phyloP scores from a whole-genome alignment of 371 early-diverging fungal species.

The Mortierella sp. region DNA sequence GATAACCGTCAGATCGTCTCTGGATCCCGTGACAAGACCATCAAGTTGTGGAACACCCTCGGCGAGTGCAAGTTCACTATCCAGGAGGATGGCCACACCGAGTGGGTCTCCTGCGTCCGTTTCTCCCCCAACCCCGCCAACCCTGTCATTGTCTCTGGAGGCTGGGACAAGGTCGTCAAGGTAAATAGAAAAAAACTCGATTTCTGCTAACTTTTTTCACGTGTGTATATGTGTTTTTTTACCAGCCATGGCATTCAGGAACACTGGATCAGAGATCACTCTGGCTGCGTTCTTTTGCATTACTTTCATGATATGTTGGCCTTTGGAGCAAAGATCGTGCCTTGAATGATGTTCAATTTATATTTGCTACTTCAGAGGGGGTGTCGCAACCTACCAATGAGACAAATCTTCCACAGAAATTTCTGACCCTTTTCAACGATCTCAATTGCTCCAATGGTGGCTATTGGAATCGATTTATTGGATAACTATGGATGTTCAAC shows the following conservation, averaged over 20 bases:
- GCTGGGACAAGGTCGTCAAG: slow-evolving; percentile 99
- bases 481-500: neutral
- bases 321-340: neutral
- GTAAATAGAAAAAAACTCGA: slow-evolving; percentile 64
- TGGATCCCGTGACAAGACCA: slow-evolving; percentile 97
- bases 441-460: neutral
- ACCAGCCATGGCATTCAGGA: neutral
- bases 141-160: slow-evolving; percentile 97
- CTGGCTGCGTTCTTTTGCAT: neutral
- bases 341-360: slow-evolving; percentile 25
- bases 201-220: neutral
- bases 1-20: slow-evolving; percentile 99
- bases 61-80: slow-evolving; percentile 99
- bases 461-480: neutral
- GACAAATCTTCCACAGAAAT: slow-evolving; percentile 62
- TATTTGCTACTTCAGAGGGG: slow-evolving; percentile 80
- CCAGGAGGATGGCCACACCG: slow-evolving; percentile 93
- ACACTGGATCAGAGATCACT: neutral
- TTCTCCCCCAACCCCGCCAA: slow-evolving; percentile 99
- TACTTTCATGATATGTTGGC: no score
- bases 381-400: slow-evolving; percentile 63
- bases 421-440: slow-evolving; percentile 49
- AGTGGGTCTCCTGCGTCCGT: slow-evolving; percentile 98
- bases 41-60: slow-evolving; percentile 99
- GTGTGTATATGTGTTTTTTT: neutral